Conservation (phyloP, 768 basidiomycete genomes). For the Pulveroboletus ravenelii region DNA sequence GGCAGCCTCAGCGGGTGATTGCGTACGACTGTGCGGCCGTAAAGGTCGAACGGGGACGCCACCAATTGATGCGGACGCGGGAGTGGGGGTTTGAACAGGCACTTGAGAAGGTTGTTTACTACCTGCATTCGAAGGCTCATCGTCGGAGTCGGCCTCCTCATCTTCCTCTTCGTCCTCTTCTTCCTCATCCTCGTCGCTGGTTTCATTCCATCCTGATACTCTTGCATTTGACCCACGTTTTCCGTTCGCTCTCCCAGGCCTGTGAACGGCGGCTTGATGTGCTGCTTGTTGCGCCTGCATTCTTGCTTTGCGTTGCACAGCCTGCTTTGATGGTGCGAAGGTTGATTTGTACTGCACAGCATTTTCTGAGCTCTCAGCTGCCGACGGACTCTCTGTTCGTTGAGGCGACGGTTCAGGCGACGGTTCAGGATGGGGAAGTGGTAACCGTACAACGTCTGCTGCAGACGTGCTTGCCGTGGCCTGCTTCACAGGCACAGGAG, state of each 20-base stretch:
- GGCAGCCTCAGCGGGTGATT: slow-evolving; percentile 27
- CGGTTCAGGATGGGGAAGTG: slow-evolving; percentile 24
- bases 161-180: slow-evolving; percentile 82
- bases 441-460: slow-evolving; percentile 7
- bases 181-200: slow-evolving; percentile 75
- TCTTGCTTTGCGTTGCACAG: slow-evolving; percentile 80
- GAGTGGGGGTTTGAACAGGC: slow-evolving; percentile 14
- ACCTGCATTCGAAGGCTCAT: slow-evolving; percentile 32
- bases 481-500: slow-evolving; percentile 18
- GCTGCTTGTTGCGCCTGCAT: slow-evolving; percentile 81
- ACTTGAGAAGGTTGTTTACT: slow-evolving; percentile 32
- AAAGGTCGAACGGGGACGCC: slow-evolving; percentile 25
- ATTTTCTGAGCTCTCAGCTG: slow-evolving; percentile 25
- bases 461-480: slow-evolving; percentile 1
- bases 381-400: slow-evolving; percentile 29
- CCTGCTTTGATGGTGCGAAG: slow-evolving; percentile 81
- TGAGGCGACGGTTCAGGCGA: slow-evolving; percentile 31
- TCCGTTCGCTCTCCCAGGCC: slow-evolving; percentile 59
- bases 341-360: slow-evolving; percentile 66
- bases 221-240: slow-evolving; percentile 39
- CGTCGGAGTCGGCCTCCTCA: slow-evolving; percentile 61
- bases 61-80: slow-evolving; percentile 17
- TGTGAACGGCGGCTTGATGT: slow-evolving; percentile 68
- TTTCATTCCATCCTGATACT: slow-evolving; percentile 52
- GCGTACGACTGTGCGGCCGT: slow-evolving; percentile 28